phyloP scores from a whole-genome alignment of 257 asterid genomes.

The Rauvolfia tetraphylla region DNA sequence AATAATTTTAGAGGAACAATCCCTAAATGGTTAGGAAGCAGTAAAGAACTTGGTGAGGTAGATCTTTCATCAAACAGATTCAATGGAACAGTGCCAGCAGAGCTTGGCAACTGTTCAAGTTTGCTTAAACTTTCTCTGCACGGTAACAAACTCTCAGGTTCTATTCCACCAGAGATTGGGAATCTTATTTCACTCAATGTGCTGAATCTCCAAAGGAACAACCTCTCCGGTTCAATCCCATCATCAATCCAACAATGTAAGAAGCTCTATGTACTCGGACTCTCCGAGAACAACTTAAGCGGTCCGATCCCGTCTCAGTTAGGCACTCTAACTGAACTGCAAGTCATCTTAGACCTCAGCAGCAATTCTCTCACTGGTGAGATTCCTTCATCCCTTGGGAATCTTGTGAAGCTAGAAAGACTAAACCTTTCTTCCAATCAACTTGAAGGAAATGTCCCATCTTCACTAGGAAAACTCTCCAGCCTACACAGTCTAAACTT shows the following conservation, averaged over 20 bases:
- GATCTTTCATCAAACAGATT: constrained; percentile 68
- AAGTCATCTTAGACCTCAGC: constrained; percentile 80
- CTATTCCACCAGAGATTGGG: constrained; percentile 71
- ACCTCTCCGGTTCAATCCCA: constrained; percentile 66
- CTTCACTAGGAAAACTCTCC: constrained; percentile 54
- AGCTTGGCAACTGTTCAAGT: constrained; percentile 63
- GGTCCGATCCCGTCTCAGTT: constrained; percentile 68
- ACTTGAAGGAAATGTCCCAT: constrained; percentile 56
- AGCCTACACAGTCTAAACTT: constrained; percentile 72
- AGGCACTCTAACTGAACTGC: constrained; percentile 66
- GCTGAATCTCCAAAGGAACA: constrained; percentile 62
- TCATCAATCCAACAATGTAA: constrained; percentile 59
- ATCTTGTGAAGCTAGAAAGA: constrained; percentile 64
- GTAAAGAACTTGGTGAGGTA: constrained; percentile 66
- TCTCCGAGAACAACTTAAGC: constrained; percentile 56
- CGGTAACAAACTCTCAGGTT: constrained; percentile 55
- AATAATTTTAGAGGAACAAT: constrained; percentile 50
- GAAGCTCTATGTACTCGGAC: constrained; percentile 77
- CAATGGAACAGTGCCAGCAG: constrained; percentile 60
- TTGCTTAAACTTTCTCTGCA: constrained; percentile 61
- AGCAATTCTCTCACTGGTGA: constrained; percentile 57
- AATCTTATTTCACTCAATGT: constrained; percentile 68
- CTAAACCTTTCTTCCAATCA: constrained; percentile 69
- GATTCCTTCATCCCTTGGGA: constrained; percentile 69
- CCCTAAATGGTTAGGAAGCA: constrained; percentile 71